Conservation (phyloP, 208 protist genomes). For the Trypanosoma rangeli region DNA sequence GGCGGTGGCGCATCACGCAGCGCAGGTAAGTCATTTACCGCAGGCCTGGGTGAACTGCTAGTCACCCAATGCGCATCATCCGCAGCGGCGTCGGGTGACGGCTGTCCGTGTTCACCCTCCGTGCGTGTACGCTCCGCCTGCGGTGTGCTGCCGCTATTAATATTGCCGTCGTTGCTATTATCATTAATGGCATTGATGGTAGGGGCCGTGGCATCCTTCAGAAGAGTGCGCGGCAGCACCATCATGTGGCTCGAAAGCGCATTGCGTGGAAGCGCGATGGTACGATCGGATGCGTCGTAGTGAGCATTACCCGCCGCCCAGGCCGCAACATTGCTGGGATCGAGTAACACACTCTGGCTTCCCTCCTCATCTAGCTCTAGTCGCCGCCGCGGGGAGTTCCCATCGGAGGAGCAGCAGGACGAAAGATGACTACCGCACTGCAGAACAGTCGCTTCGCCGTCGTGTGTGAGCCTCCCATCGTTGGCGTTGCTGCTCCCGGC, state of each 20-base stretch:
- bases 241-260: constrained; percentile 25
- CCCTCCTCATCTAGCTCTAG: constrained; percentile 28
- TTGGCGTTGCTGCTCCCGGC: not conserved
- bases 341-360: constrained; percentile 21
- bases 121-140: not conserved
- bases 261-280: not conserved
- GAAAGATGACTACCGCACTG: constrained; percentile 6
- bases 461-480: not conserved
- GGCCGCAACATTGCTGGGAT: not conserved
- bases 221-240: constrained; percentile 15
- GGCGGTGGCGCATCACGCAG: not conserved
- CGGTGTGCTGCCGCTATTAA: not conserved
- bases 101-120: not conserved
- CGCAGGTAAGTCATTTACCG: not conserved
- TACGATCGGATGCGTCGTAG: constrained; percentile 27
- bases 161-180: not conserved
- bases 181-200: not conserved
- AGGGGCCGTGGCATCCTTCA: not conserved
- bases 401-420: constrained; percentile 21
- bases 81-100: constrained; percentile 4
- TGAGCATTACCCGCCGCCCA: not conserved
- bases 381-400: constrained; percentile 8
- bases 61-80: not conserved
- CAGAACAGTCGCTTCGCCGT: not conserved
- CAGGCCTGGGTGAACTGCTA: not conserved